These are phyloP conservation scores for Fusarium sororula DNA, from an alignment of 2,329 filamentous ascomycete genomes.

Conservation along the genomic window DNA sequence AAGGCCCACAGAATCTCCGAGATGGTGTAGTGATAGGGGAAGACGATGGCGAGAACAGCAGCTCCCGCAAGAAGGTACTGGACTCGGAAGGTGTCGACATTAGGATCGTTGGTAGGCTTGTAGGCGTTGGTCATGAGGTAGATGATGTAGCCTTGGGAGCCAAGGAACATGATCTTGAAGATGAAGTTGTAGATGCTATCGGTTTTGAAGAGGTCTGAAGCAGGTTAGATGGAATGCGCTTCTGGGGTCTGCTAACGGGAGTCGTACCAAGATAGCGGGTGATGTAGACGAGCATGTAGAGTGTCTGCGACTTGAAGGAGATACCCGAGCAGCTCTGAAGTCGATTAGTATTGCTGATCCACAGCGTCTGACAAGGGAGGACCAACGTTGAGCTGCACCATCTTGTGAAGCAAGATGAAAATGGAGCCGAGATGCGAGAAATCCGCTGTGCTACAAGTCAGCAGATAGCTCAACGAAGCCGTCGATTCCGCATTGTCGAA, in stretches of 20 bases:
- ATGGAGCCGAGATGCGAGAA: conserved; percentile 95
- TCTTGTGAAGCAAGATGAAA: conserved; percentile 95
- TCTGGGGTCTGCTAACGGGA: neutral
- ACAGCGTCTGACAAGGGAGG: conserved; percentile 9
- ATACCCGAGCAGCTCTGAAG: conserved; percentile 94
- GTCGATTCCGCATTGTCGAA: neutral
- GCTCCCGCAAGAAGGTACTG: conserved; percentile 90
- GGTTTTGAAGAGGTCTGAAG: conserved; percentile 83
- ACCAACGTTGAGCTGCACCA: conserved; percentile 87
- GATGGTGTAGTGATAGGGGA: conserved; percentile 84
- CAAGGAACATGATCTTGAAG: conserved; percentile 97
- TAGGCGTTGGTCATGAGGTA: conserved; percentile 98
- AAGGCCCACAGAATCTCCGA: conserved; percentile 96
- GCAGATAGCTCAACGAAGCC: neutral
- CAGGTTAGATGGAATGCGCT: conserved; percentile 8
- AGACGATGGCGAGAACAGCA: conserved; percentile 79
- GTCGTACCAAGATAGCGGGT: conserved; percentile 86
- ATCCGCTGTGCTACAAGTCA: conserved; percentile 70
- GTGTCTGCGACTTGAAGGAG: conserved; percentile 97
- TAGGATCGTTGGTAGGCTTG: conserved; percentile 96
- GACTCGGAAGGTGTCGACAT: conserved; percentile 96
- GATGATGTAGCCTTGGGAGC: conserved; percentile 89
- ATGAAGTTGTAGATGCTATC: conserved; percentile 88
- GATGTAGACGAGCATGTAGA: conserved; percentile 93
- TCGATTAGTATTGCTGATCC: conserved; percentile 29